Evolutionary conservation across 441 rosid genomes (phyloP).

Genomic region (Adansonia grandidieri): DNA sequence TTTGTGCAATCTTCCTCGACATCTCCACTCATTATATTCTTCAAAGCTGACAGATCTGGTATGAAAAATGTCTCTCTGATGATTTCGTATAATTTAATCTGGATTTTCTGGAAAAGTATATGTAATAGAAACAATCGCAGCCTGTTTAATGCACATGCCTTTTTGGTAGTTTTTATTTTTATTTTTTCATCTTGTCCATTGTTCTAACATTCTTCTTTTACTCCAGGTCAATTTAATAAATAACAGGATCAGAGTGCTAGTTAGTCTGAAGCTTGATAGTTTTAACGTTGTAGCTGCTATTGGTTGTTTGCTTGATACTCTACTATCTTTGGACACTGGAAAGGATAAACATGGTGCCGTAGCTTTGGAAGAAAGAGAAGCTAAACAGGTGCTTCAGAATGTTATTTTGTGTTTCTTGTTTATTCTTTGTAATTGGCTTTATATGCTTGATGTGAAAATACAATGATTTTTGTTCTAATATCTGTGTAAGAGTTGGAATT

Average conservation of each 20-base stretch:
- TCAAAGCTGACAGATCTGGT: slow-evolving; percentile 69
- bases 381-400: slow-evolving; percentile 56
- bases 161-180: not conserved
- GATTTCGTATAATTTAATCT: slow-evolving; percentile 24
- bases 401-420: slow-evolving; percentile 6
- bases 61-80: slow-evolving; percentile 34
- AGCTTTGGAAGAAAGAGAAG: slow-evolving; percentile 47
- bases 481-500: not conserved
- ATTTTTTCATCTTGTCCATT: not conserved
- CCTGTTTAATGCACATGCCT: slow-evolving; percentile 11
- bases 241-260: slow-evolving; percentile 56
- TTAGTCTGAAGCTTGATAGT: slow-evolving; percentile 70
- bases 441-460: slow-evolving; percentile 22
- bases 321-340: slow-evolving; percentile 47
- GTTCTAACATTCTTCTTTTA: slow-evolving; percentile 25
- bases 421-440: not conserved
- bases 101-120: not conserved
- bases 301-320: slow-evolving; percentile 52
- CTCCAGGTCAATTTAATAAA: slow-evolving; percentile 64
- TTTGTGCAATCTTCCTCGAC: slow-evolving; percentile 64
- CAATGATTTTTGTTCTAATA: not conserved
- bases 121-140: slow-evolving; percentile 19
- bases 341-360: slow-evolving; percentile 34
- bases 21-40: slow-evolving; percentile 61
- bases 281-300: slow-evolving; percentile 60